Evolutionary conservation across 768 basidiomycete species (phyloP), one percentile per base, ranked within the genome.

Genomic region (Suillus decipiens): DNA sequence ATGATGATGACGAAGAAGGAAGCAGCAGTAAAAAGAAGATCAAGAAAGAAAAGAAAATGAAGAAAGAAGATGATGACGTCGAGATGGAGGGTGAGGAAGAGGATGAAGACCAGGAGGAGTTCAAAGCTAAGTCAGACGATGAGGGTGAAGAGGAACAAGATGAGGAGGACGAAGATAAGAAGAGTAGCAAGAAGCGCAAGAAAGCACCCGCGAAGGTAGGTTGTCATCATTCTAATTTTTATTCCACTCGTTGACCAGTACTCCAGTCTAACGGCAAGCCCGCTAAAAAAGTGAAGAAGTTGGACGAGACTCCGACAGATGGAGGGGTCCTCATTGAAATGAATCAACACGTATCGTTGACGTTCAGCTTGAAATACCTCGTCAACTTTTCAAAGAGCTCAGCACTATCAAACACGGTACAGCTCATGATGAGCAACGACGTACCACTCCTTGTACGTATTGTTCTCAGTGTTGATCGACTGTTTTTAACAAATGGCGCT

Each of bases 331-430:
- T 78, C 65, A 90, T 97, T 72, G 86, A 92, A 76, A 90, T 97
- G 84, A 93, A 94, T 72, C 89, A 91, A 73, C 87, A 92, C 66
- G 96, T 99, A 65, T 85, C 88, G 48, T 82, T 99, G 56, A 98
- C 95, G 1, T 99, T 99, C 81, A 95, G 93, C 37, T 81, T 99
- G 69, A 99, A 98, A 77, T 99, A 99, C 77, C 88, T 99, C 34
- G 89, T 92, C 75, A 98, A 97, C 79, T 99, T 99, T 71, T 87
- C 94, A 59, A 99, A 97, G 83, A 93, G 91, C 66, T 80, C 90
- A 1, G 82, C 88, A 36, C 79, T 99, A 43, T 84, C 87, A 15
- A 81, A 79, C 66, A 84, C 80, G 33, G 95, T 96, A 41, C 85
- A 88, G 71, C 83, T 97, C 28, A 90, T 90, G 84, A 88, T 97